Conservation (phyloP, 441 rosid genomes). For the Pelargonium myrrhifolium region DNA sequence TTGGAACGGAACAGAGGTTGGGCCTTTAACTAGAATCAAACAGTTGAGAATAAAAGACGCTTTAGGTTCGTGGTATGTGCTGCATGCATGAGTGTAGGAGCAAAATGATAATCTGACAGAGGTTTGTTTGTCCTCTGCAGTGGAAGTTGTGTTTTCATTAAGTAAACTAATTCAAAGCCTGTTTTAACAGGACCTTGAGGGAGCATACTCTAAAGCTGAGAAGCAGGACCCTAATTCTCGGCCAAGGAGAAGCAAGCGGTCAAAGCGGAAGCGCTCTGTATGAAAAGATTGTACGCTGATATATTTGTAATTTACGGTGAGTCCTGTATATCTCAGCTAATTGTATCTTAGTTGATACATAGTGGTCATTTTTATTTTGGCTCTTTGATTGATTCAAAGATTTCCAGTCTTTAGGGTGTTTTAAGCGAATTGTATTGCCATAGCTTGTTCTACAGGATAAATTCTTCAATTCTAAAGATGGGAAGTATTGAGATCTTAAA, state of each 20-base stretch:
- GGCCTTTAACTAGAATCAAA: too few relatives aligned
- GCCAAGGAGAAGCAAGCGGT: neutral
- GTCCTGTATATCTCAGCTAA: constrained; percentile 32
- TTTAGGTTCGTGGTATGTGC: too few relatives aligned
- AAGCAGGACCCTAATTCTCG: neutral
- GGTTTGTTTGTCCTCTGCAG: neutral
- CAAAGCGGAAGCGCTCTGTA: neutral
- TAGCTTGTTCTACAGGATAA: too few relatives aligned
- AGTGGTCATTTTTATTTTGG: constrained; percentile 33
- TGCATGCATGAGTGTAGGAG: neutral
- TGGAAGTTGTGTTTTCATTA: neutral
- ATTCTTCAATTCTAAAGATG: constrained; percentile 1
- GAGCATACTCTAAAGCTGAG: neutral
- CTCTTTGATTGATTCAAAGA: constrained; percentile 12
- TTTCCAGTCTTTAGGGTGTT: constrained; percentile 4
- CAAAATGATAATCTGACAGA: constrained; percentile 6
- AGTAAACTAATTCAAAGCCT: neutral
- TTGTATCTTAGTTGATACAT: constrained; percentile 27
- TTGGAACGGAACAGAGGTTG: too few relatives aligned
- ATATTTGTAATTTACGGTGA: constrained; percentile 32
- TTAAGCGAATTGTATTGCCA: neutral
- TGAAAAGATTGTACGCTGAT: constrained; percentile 14
- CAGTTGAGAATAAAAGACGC: too few relatives aligned
- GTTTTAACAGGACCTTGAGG: neutral
- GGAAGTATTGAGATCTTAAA: too few relatives aligned